Percentiles rank a stretch among this genome's conserved stretches.
These are phyloP conservation scores for Verticillium isaacii DNA, from an alignment of 2,329 filamentous ascomycete genomes.

Conservation along the genomic window DNA sequence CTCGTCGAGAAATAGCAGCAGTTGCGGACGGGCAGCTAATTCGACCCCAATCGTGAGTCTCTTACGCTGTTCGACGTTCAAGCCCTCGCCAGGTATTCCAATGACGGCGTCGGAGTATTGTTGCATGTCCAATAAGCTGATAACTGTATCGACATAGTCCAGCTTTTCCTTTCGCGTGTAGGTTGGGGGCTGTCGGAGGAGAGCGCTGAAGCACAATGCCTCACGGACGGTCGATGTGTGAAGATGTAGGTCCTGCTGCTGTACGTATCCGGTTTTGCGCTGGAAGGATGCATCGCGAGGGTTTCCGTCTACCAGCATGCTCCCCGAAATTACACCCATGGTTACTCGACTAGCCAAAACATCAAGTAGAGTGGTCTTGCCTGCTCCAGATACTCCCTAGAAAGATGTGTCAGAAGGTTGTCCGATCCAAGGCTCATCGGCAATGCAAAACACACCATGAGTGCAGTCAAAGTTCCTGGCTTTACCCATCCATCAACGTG, in stretches of 20 bases:
- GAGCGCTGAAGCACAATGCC: conserved; percentile 60
- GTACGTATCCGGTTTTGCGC: conserved; percentile 67
- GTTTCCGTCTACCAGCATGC: conserved; percentile 65
- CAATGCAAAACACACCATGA: conserved; percentile 60
- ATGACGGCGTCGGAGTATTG: conserved; percentile 68
- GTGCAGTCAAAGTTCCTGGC: conserved; percentile 65
- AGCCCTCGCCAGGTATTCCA: conserved; percentile 57
- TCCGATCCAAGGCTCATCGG: conserved; percentile 35
- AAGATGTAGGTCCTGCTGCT: conserved; percentile 68
- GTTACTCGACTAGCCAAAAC: conserved; percentile 68
- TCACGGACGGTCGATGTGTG: conserved; percentile 64
- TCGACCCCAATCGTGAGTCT: conserved; percentile 74
- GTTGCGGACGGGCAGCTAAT: conserved; percentile 67
- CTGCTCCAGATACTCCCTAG: conserved; percentile 63
- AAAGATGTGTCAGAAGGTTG: not conserved
- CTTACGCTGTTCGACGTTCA: conserved; percentile 39
- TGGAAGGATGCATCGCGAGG: conserved; percentile 64
- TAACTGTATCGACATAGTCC: conserved; percentile 21
- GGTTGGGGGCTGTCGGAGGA: conserved; percentile 60
- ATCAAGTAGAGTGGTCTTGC: conserved; percentile 72
- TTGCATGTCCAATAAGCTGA: conserved; percentile 32
- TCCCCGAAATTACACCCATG: conserved; percentile 67
- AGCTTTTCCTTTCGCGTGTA: conserved; percentile 31
- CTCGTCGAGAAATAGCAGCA: conserved; percentile 72
- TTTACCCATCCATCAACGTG: conserved; percentile 72